A percentile compares a stretch with the other conserved stretches of the same genome.
phyloP scores from a whole-genome alignment of 257 asterid genomes.

The Anisodus acutangulus region DNA sequence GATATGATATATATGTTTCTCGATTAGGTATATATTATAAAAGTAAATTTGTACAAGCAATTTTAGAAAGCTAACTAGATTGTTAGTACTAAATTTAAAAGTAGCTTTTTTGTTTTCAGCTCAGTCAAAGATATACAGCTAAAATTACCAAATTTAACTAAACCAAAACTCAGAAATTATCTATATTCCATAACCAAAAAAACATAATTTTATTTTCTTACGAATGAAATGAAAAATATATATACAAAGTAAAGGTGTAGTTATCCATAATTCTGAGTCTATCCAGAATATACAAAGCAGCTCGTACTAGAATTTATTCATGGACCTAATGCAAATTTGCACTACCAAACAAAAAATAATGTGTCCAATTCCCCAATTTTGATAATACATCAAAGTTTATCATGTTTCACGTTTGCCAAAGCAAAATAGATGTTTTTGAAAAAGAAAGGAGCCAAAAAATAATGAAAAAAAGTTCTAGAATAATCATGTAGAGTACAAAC shows the following conservation, averaged over 20 bases:
- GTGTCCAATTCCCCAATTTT: neutral
- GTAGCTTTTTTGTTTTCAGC: neutral
- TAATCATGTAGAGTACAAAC: slow-evolving; percentile 38
- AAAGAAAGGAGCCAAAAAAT: neutral
- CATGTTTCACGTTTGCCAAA: slow-evolving; percentile 21
- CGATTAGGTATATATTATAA: neutral
- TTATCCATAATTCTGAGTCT: slow-evolving; percentile 19
- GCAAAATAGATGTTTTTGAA: neutral
- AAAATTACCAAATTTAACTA: neutral
- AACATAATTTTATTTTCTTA: neutral
- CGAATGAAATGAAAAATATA: neutral
- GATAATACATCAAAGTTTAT: neutral
- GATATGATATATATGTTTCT: neutral
- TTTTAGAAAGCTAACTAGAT: neutral
- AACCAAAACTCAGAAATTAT: neutral
- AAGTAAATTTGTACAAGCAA: neutral
- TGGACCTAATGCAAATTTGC: slow-evolving; percentile 16
- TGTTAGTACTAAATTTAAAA: neutral
- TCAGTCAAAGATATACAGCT: neutral
- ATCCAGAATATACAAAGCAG: slow-evolving; percentile 3
- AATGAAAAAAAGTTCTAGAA: neutral
- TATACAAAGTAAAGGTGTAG: neutral
- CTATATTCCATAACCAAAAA: neutral
- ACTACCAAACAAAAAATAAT: neutral
- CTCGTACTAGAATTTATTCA: neutral